phyloP scores from a whole-genome alignment of 148 eudicot genomes.

The Talinum fruticosum region DNA sequence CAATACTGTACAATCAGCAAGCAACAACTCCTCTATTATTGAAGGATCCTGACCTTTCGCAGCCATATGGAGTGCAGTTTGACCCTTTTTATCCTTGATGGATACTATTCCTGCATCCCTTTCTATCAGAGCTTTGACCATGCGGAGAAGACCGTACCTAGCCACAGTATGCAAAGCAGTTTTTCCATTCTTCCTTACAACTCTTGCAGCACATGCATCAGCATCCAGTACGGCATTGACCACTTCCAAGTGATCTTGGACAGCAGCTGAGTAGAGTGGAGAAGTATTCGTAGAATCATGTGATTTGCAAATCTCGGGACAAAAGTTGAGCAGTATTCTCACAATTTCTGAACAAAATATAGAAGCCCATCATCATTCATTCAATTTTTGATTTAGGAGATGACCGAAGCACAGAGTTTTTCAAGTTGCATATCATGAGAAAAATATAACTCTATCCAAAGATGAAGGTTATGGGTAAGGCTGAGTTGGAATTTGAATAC shows the following conservation, averaged over 20 bases:
- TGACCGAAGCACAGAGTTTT: neutral
- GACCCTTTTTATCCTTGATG: conserved; percentile 87
- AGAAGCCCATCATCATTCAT: conserved; percentile 2
- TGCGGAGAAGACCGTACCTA: conserved; percentile 60
- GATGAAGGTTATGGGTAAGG: neutral
- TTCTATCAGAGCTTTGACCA: conserved; percentile 59
- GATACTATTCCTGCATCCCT: conserved; percentile 61
- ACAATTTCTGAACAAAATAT: conserved; percentile 48
- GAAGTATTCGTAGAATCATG: conserved; percentile 73
- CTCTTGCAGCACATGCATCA: conserved; percentile 43
- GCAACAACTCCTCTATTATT: conserved; percentile 64
- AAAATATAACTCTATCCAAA: neutral
- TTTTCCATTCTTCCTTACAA: conserved; percentile 88
- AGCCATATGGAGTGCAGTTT: conserved; percentile 95
- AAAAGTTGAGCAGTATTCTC: conserved; percentile 45
- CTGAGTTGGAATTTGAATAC: neutral
- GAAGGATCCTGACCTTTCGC: conserved; percentile 79
- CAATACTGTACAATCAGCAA: conserved; percentile 65
- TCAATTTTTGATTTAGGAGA: neutral
- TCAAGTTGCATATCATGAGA: neutral
- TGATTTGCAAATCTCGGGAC: conserved; percentile 74
- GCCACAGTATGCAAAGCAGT: conserved; percentile 81
- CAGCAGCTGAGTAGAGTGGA: conserved; percentile 87
- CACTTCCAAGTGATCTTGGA: conserved; percentile 65
- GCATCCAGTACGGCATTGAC: conserved; percentile 70